Evolutionary conservation across 2,329 filamentous ascomycete genomes (phyloP).

Genomic region (Xylariaceae sp.): DNA sequence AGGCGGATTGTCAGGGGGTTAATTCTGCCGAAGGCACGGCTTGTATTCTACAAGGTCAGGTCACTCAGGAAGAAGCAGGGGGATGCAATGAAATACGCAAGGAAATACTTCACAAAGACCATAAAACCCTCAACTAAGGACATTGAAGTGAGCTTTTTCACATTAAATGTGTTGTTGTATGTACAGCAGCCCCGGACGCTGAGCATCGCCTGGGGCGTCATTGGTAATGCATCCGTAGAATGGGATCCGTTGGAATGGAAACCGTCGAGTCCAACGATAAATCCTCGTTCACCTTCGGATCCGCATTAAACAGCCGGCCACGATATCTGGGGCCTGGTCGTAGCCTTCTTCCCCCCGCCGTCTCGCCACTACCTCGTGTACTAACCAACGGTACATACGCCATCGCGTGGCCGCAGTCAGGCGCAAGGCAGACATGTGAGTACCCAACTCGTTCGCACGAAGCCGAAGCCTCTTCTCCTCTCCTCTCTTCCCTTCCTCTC

Average conservation of each 20-base stretch:
- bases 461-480: no score
- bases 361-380: not conserved
- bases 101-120: no score
- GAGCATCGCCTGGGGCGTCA: not conserved
- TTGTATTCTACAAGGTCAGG: no score
- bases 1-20: no score
- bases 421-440: not conserved
- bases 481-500: no score
- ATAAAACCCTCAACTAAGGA: not conserved
- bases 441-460: no score
- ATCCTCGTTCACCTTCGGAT: not conserved
- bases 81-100: no score
- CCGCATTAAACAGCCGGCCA: not conserved
- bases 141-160: not conserved
- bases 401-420: not conserved
- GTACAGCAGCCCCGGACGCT: constrained; percentile 3
- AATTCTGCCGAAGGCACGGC: no score
- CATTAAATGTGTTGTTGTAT: not conserved
- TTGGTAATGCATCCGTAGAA: constrained; percentile 1
- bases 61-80: no score
- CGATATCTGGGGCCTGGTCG: not conserved
- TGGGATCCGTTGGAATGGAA: not conserved
- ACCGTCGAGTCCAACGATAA: not conserved
- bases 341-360: not conserved
- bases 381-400: not conserved